A percentile compares a stretch with the other conserved stretches of the same genome.
These are phyloP conservation scores for Zygoascus flipseniorum DNA, from an alignment of 805 yeast species.

Conservation along the genomic window DNA sequence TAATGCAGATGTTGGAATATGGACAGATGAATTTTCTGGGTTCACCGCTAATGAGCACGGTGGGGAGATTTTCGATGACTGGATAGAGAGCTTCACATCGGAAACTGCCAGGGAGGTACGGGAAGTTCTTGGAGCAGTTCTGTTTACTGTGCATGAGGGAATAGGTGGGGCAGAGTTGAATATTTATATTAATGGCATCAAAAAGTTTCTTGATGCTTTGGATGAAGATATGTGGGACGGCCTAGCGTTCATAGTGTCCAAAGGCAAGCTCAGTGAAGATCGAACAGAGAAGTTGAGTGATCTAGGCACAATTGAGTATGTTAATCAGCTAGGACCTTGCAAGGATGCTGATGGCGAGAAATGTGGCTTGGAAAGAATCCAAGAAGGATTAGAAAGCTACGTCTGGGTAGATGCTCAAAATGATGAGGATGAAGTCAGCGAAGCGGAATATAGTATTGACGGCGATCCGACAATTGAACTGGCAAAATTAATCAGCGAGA, in stretches of 20 bases:
- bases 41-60: conserved; percentile 13
- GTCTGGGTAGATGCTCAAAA: conserved; percentile 11
- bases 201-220: conserved; percentile 14
- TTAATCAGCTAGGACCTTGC: conserved; percentile 9
- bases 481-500: background rate
- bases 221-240: conserved; percentile 23
- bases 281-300: conserved; percentile 10
- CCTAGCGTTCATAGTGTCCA: conserved; percentile 18
- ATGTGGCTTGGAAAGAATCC: conserved; percentile 21
- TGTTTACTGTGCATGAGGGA: conserved; percentile 23
- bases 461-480: background rate
- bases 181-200: conserved; percentile 12
- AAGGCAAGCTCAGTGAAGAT: conserved; percentile 7
- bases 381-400: conserved; percentile 22
- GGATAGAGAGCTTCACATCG: conserved; percentile 27
- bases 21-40: conserved; percentile 30
- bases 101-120: conserved; percentile 31
- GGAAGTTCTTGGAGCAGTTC: conserved; percentile 29
- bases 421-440: background rate
- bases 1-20: conserved; percentile 26
- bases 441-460: background rate
- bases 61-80: conserved; percentile 11
- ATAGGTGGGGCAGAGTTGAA: conserved; percentile 5
- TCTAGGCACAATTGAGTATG: conserved; percentile 23
- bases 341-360: conserved; percentile 17